Base-by-base conservation (phyloP, 352 stramenopile species). In the Phytophthora melonis region DNA sequence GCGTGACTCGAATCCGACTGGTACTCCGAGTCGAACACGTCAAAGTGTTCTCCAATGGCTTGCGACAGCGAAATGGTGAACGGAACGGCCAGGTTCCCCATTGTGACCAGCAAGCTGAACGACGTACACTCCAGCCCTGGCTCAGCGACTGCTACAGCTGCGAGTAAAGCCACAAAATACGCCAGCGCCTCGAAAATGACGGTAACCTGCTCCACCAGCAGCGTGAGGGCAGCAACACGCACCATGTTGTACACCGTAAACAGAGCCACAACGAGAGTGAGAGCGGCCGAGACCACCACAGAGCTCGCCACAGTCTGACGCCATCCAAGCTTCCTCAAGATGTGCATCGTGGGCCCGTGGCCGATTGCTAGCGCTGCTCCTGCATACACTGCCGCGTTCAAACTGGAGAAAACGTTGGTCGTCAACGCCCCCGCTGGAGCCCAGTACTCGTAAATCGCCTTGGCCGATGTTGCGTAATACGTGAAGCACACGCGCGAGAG, bases 371-470 rank as follows among this genome's bases (percentile, higher is more conserved):
- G 54, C 18, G 84, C 83, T 21, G 81, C 71, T 2, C 64, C 66
- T 1, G 66, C 80, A 36, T 81, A 91, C 10, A 85, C 71, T 16
- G 83, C 71, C 59, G 80, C 75, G 69, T 87, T 81, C 54, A 93
- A 43, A 32, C 69, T 77, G 0, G 63, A 78, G 59, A 88, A 87
- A 58, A 92, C 39, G 43, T 80, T 86, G 25, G 72, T 87, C 25
- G 78, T 62, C 23, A 94, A 57, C 30, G 77, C 74, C 4, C 69
- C 70, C 34, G 83, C 63, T 14, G 69, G 65, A 1, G 75, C 63
- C 86, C 84, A 94, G 50, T 84, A 89, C 53, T 86, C 75, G 66
- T 90, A 90, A 30, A 93, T 57, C 5, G 82, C 84, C 45, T 89
- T 89, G 39, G 77, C 66, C 11, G 80, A 81, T 34, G 78, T 86